These are phyloP conservation scores for Cucumis melo DNA, from an alignment of 306 rosid species.

Conservation along the genomic window DNA sequence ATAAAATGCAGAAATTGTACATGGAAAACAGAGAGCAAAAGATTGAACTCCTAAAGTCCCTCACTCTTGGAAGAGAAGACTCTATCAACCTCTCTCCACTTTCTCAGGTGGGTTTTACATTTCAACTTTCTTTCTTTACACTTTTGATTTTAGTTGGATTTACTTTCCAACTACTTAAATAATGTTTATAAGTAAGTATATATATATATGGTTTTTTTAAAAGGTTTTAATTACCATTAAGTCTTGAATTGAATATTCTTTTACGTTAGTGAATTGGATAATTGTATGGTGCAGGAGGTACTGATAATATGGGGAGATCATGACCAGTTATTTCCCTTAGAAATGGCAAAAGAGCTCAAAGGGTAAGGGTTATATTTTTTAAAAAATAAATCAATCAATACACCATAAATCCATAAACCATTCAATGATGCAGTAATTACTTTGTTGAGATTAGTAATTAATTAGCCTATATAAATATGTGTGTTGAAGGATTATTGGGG, in stretches of 20 bases:
- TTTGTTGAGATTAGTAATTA: background rate
- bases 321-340: slow-evolving; percentile 58
- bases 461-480: background rate
- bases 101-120: slow-evolving; percentile 24
- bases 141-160: too few relatives aligned
- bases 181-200: too few relatives aligned
- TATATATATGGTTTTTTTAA: too few relatives aligned
- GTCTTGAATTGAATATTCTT: background rate
- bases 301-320: slow-evolving; percentile 72
- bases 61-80: slow-evolving; percentile 48
- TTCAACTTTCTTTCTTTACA: too few relatives aligned
- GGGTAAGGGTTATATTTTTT: slow-evolving; percentile 24
- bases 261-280: background rate
- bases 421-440: background rate
- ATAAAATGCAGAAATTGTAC: slow-evolving; percentile 47
- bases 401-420: background rate
- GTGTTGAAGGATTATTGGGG: slow-evolving; percentile 44
- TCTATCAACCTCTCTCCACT: slow-evolving; percentile 37
- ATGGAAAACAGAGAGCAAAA: slow-evolving; percentile 57
- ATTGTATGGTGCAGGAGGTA: slow-evolving; percentile 36
- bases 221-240: too few relatives aligned
- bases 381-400: background rate
- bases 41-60: slow-evolving; percentile 55
- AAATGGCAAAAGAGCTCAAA: slow-evolving; percentile 53
- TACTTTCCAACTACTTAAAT: too few relatives aligned